A percentile compares a stretch with the other conserved stretches of the same genome.
These are phyloP conservation scores for Paxillus involutus DNA, from an alignment of 768 basidiomycete genomes.

Conservation along the genomic window DNA sequence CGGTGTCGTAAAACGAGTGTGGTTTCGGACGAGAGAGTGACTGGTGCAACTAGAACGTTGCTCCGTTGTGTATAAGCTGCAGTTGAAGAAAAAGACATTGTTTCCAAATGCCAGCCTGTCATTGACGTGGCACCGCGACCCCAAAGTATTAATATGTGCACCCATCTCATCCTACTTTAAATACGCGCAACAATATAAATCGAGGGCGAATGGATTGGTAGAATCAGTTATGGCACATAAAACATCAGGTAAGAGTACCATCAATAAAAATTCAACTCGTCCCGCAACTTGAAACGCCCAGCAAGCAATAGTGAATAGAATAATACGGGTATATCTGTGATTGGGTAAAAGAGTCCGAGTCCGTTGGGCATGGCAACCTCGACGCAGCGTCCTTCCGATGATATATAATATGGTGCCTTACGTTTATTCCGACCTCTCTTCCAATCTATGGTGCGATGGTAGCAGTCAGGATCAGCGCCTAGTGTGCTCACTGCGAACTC, in stretches of 20 bases:
- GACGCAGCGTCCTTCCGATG: slow-evolving; percentile 17
- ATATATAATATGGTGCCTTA: slow-evolving; percentile 13
- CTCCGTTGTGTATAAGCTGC: neutral
- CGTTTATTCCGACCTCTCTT: slow-evolving; percentile 7
- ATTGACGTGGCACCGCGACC: slow-evolving; percentile 8
- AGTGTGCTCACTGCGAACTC: slow-evolving; percentile 4
- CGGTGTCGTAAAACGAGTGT: slow-evolving; percentile 21
- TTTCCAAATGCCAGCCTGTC: neutral
- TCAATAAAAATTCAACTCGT: slow-evolving; percentile 4
- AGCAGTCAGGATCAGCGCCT: slow-evolving; percentile 6
- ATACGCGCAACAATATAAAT: neutral
- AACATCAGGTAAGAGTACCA: slow-evolving; percentile 12
- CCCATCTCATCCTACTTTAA: neutral
- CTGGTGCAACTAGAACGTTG: slow-evolving; percentile 8
- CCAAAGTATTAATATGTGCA: neutral
- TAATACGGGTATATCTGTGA: slow-evolving; percentile 27
- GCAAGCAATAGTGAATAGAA: slow-evolving; percentile 11
- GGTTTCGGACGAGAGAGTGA: slow-evolving; percentile 15
- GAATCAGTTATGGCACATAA: slow-evolving; percentile 15
- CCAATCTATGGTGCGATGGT: neutral
- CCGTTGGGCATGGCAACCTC: slow-evolving; percentile 18
- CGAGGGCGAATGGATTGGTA: neutral
- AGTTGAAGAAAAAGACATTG: neutral
- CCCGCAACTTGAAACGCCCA: slow-evolving; percentile 4
- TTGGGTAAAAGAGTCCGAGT: slow-evolving; percentile 19